Percentiles rank a stretch among this genome's conserved stretches.
These are phyloP conservation scores for Mortierella sp. DNA, from an alignment of 371 early-diverging fungal genomes.

Conservation along the genomic window DNA sequence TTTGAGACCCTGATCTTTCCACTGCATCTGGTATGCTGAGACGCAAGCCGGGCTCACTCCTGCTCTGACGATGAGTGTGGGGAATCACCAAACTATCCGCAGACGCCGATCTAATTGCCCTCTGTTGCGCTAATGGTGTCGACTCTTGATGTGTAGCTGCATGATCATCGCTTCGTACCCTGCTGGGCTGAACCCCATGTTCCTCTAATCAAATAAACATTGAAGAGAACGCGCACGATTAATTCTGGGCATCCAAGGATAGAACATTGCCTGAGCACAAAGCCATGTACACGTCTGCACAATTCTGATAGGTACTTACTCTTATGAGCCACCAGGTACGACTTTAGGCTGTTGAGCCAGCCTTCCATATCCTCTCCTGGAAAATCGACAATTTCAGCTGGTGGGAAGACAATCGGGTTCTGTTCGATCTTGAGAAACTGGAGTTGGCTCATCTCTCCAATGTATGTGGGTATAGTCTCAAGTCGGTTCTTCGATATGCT, in stretches of 20 bases:
- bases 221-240: too few relatives aligned
- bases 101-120: conserved; percentile 30
- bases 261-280: neutral
- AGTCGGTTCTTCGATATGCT: conserved; percentile 51
- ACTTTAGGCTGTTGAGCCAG: conserved; percentile 43
- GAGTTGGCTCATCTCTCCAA: conserved; percentile 48
- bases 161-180: conserved; percentile 6
- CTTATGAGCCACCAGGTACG: conserved; percentile 27
- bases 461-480: conserved; percentile 44
- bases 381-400: conserved; percentile 36
- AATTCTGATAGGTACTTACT: conserved; percentile 16
- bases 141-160: neutral
- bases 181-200: conserved; percentile 10
- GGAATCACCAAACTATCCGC: conserved; percentile 35
- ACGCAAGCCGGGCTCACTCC: conserved; percentile 40
- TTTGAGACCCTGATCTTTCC: conserved; percentile 23
- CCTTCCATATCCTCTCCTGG: conserved; percentile 36
- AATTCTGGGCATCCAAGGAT: conserved; percentile 11
- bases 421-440: conserved; percentile 55
- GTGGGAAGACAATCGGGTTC: conserved; percentile 49
- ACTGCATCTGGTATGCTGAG: conserved; percentile 25
- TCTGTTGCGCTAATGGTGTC: conserved; percentile 1
- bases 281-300: too few relatives aligned
- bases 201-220: conserved; percentile 9
- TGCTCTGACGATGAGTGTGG: conserved; percentile 37